phyloP scores from a whole-genome alignment of 768 basidiomycete species.

The Mrakia blollopis region DNA sequence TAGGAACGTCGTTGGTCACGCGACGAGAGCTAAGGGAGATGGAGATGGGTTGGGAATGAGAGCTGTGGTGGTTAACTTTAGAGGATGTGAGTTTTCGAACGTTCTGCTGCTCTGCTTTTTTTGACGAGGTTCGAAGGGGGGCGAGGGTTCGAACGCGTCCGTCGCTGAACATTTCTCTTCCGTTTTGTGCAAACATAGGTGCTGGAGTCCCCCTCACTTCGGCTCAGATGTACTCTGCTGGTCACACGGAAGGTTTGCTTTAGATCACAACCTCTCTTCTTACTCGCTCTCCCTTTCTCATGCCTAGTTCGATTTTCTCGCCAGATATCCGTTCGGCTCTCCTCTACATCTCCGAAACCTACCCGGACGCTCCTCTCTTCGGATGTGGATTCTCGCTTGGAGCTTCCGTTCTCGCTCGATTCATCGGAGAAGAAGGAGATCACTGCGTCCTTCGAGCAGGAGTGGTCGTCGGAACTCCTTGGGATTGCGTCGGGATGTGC shows the following conservation, averaged over 20 bases:
- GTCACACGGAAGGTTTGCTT: constrained; percentile 59
- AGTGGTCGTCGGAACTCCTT: constrained; percentile 30
- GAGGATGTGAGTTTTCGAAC: constrained; percentile 51
- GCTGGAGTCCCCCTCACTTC: constrained; percentile 79
- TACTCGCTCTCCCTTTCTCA: background rate
- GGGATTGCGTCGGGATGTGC: constrained; percentile 26
- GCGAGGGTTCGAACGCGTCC: no score
- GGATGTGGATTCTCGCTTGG: constrained; percentile 92
- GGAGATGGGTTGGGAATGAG: constrained; percentile 82
- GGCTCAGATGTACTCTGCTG: constrained; percentile 75
- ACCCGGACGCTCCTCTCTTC: constrained; percentile 73
- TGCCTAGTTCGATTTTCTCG: no score
- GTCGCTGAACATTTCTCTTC: background rate
- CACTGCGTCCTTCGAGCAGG: constrained; percentile 28
- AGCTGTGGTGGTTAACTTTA: constrained; percentile 71
- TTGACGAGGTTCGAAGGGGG: no score
- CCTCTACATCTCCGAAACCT: constrained; percentile 64
- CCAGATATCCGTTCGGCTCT: constrained; percentile 73
- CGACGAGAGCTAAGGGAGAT: constrained; percentile 61
- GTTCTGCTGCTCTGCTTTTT: no score
- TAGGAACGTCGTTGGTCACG: constrained; percentile 68
- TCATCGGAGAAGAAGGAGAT: constrained; percentile 73
- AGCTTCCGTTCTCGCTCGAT: constrained; percentile 82
- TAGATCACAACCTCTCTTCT: background rate
- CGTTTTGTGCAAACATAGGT: constrained; percentile 49